Evolutionary conservation across 2,329 filamentous ascomycete genomes (phyloP).

Genomic region (Macrophomina phaseolina): DNA sequence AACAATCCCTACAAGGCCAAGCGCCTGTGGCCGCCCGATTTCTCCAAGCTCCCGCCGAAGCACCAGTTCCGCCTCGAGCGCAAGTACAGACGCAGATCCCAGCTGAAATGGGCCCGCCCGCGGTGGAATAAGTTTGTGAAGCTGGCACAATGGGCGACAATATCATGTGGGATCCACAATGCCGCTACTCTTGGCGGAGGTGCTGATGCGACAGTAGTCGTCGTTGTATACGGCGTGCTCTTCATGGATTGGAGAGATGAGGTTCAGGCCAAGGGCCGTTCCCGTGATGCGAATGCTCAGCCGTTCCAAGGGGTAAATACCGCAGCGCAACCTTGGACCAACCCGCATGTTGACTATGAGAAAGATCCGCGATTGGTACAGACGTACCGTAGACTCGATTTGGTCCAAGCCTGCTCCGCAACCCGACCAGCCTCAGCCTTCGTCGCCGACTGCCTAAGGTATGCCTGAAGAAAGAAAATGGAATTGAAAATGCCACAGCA

Average conservation of each 20-base stretch:
- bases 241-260: constrained; percentile 62
- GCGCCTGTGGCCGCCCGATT: constrained; percentile 80
- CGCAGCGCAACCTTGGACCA: not conserved
- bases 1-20: constrained; percentile 68
- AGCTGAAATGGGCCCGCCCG: constrained; percentile 66
- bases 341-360: constrained; percentile 18
- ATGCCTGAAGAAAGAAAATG: not conserved
- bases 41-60: constrained; percentile 70
- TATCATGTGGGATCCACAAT: constrained; percentile 55
- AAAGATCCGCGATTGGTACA: constrained; percentile 35
- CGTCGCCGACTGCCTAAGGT: not conserved
- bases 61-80: constrained; percentile 81
- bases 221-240: constrained; percentile 62
- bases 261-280: constrained; percentile 3
- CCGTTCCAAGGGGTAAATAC: constrained; percentile 30
- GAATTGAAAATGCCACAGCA: too few species aligned
- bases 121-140: constrained; percentile 69
- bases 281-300: not conserved
- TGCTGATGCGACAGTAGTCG: constrained; percentile 50
- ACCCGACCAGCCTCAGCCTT: not conserved
- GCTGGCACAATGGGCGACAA: constrained; percentile 67
- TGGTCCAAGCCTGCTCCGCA: constrained; percentile 31
- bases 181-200: constrained; percentile 37
- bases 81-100: constrained; percentile 74
- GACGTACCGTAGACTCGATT: constrained; percentile 31